Percentiles rank a stretch among this genome's conserved stretches.
Conservation (phyloP, 2,329 filamentous ascomycete genomes). For the Fusarium kyushuense region DNA sequence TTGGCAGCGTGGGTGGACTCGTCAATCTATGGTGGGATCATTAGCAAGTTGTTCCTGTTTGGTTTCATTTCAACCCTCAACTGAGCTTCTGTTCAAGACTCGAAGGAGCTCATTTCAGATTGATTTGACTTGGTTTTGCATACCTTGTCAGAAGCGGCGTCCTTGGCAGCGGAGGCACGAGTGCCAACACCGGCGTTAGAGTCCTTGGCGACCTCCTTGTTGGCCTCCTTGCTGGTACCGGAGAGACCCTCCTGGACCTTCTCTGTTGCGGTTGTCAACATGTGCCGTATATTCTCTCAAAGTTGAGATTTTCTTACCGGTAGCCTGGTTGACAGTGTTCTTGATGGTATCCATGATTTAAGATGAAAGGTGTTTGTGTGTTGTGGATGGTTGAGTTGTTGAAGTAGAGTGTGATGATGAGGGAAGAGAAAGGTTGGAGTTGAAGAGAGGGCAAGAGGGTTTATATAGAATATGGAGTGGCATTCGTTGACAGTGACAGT, state of each 20-base stretch:
- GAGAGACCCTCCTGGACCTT: constrained; percentile 67
- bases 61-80: too few relatives aligned
- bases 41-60: neutral
- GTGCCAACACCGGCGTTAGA: constrained; percentile 63
- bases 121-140: neutral
- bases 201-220: constrained; percentile 77
- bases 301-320: constrained; percentile 4
- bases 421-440: neutral
- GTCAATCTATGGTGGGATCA: constrained; percentile 31
- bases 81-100: neutral
- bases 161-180: constrained; percentile 65
- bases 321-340: constrained; percentile 68
- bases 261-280: constrained; percentile 52
- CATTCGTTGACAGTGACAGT: neutral
- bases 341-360: constrained; percentile 64
- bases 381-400: constrained; percentile 15
- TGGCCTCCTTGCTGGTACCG: constrained; percentile 74
- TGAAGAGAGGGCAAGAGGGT: constrained; percentile 11
- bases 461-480: constrained; percentile 39
- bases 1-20: constrained; percentile 58
- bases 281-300: neutral
- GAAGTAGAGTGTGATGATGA: constrained; percentile 26
- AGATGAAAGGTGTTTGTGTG: constrained; percentile 20
- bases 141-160: constrained; percentile 61
- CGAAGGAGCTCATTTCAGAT: neutral